These are phyloP conservation scores for Candida nonsorbophila DNA, from an alignment of 805 yeast species.

Conservation along the genomic window DNA sequence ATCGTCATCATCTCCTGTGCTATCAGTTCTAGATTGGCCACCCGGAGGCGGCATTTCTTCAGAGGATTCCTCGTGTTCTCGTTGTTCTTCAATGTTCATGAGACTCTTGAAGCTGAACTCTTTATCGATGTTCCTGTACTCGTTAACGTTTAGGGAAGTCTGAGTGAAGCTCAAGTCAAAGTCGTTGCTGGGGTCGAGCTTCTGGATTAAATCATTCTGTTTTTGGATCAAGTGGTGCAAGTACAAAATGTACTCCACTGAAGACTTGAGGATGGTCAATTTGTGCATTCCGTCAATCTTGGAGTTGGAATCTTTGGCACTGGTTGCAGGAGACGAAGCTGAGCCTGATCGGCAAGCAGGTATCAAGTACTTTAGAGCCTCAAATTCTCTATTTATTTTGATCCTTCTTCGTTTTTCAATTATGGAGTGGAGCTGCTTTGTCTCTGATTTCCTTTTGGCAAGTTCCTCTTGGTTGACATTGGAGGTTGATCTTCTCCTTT, in stretches of 20 bases:
- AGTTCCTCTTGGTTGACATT: conserved; percentile 36
- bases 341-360: conserved; percentile 63
- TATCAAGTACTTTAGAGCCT: conserved; percentile 67
- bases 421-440: conserved; percentile 57
- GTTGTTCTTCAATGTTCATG: conserved; percentile 3
- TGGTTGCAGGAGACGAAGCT: conserved; percentile 4
- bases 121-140: conserved; percentile 52
- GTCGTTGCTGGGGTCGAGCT: conserved; percentile 13
- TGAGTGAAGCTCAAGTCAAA: conserved; percentile 46
- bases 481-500: conserved; percentile 34
- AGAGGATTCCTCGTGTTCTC: neutral
- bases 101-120: conserved; percentile 47
- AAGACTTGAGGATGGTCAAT: conserved; percentile 72
- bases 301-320: conserved; percentile 7
- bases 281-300: conserved; percentile 69
- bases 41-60: too few relatives aligned
- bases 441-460: conserved; percentile 36
- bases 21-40: neutral
- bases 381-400: conserved; percentile 78
- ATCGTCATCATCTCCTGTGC: conserved; percentile 6
- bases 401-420: conserved; percentile 76
- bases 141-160: conserved; percentile 54
- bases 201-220: conserved; percentile 41
- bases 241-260: conserved; percentile 74
- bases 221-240: conserved; percentile 54